Base-by-base conservation (phyloP, 495 filamentous ascomycete genomes). In the Penicillium verhagenii region DNA sequence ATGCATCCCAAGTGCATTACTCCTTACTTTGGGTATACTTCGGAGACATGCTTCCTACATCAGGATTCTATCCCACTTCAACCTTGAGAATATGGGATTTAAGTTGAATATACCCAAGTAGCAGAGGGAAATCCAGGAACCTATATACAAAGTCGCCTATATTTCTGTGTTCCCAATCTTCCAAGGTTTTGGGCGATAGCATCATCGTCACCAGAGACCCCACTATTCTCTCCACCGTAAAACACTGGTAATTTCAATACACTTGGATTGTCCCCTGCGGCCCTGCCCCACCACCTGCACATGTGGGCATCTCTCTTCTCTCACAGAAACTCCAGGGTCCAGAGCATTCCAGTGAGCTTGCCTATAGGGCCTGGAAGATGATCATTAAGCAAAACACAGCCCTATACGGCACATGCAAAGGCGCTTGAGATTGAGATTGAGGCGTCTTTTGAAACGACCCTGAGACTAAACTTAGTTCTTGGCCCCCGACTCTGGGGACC, bases 151-250 rank as follows among this genome's bases (percentile, higher is more conserved):
- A 21, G 18, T 43, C 23, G 18, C 40, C 13, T 19, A n/a, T 45
- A 18, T 33, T 26, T 37, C 18, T 13, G 20, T 43, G 38, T 38
- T 39, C 25, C 44, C 24, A 31, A 13, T 38, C 52, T 62, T 46
- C 51, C 54, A 62, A 55, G 59, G 31, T 51, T 40, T 47, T 28
- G 47, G 26, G 52, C 52, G 25, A 57, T 57, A 54, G 26, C 52
- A 62, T 58, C 59, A 58, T 58, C 54, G 37, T 52, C 59, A 57
- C 58, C 45, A 42, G 44, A 16, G 19, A 37, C 29, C 13, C 46
- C 52, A 25, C 52, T 51, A 59, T 42, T 55, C 28, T 54, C 21
- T 55, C n/a, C n/a, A n/a, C n/a, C n/a, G n/a, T n/a, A n/a, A n/a
- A n/a, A n/a, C n/a, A n/a, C n/a, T n/a, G n/a, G n/a, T n/a, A n/a